Evolutionary conservation across 2,329 filamentous ascomycete genomes (phyloP), one percentile per base, ranked within the genome.

Genomic region (Cercospora nicotianae): DNA sequence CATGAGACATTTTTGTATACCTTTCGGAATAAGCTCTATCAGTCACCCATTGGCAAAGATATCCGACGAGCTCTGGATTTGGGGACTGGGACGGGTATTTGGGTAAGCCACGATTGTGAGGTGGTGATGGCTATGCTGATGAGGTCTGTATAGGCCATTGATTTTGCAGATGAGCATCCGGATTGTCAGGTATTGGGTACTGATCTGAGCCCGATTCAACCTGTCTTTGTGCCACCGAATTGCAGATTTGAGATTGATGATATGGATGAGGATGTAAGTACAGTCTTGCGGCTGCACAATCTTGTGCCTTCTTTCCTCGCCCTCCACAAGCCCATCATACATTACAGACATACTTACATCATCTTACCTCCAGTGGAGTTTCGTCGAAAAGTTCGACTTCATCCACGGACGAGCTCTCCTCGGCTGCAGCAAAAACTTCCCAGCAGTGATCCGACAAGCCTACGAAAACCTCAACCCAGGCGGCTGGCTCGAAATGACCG

Each of bases 81-180:
- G 23, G 83, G 83, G 8, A 84, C 82, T 0, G 83, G 82, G 6
- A 83, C 80, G 3, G 82, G 82, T 12, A 78, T 85, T 53, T 87
- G 86, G 86, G 57, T 55, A 36, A 61, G 64, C 5, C 0, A 30
- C 28, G 28, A 45, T 61, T 10, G 63, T 53, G 5, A 9, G n/a
- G 13, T 55, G 3, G 13, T 30, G 5, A 6, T 13, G 6, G 10
- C 10, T 7, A 26, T 55, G 12, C 23, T 55, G 79, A 81, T 71
- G 81, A 80, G 75, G 18, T 66, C 53, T 71, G 72, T 63, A 68
- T 67, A 6, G 64, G 75, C 72, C 65, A 74, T 74, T 45, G 73
- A 45, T 67, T 79, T 26, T 70, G 30, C 28, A 3, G 51, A 60
- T 26, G 53, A 48, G 26, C 58, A 39, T n/a, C 31, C 62, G 36